Evolutionary conservation across 805 yeast genomes (phyloP).

Genomic region (Saccharomyces cerevisiae): DNA sequence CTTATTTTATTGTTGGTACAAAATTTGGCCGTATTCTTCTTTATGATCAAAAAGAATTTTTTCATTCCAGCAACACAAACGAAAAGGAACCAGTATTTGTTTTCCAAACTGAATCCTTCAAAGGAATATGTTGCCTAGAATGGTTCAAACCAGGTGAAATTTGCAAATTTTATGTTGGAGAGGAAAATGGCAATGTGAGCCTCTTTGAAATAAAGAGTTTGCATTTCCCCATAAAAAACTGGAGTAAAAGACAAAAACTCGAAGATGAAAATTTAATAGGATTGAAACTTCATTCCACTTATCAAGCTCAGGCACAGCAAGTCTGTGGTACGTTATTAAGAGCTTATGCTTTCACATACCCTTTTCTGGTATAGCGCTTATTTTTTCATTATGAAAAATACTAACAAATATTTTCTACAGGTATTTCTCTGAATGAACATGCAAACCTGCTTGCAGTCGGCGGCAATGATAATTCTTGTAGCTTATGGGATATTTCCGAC

Average conservation of each 20-base stretch:
- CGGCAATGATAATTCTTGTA: constrained; percentile 73
- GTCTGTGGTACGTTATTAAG: constrained; percentile 41
- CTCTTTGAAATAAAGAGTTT: constrained; percentile 30
- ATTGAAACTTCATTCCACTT: constrained; percentile 20
- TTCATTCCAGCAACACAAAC: constrained; percentile 5
- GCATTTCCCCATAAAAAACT: background rate
- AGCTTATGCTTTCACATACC: constrained; percentile 1
- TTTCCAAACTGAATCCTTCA: constrained; percentile 22
- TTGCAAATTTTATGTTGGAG: constrained; percentile 49
- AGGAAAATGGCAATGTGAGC: constrained; percentile 52
- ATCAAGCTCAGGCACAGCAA: constrained; percentile 48
- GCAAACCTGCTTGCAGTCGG: constrained; percentile 64
- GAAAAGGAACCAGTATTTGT: constrained; percentile 13
- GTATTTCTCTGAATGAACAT: constrained; percentile 51
- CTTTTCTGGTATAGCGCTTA: background rate
- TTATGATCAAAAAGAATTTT: constrained; percentile 32
- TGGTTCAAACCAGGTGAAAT: constrained; percentile 40
- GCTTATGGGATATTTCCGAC: constrained; percentile 61
- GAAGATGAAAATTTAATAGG: constrained; percentile 8
- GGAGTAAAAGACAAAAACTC: constrained; percentile 1
- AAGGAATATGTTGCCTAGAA: constrained; percentile 47
- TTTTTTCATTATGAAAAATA: constrained; percentile 1
- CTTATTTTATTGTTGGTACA: constrained; percentile 48
- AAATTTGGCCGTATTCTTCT: constrained; percentile 45
- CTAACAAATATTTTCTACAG: constrained; percentile 22